These are phyloP conservation scores for Coemansia brasiliensis DNA, from an alignment of 192 early-diverging fungal species.

Conservation along the genomic window DNA sequence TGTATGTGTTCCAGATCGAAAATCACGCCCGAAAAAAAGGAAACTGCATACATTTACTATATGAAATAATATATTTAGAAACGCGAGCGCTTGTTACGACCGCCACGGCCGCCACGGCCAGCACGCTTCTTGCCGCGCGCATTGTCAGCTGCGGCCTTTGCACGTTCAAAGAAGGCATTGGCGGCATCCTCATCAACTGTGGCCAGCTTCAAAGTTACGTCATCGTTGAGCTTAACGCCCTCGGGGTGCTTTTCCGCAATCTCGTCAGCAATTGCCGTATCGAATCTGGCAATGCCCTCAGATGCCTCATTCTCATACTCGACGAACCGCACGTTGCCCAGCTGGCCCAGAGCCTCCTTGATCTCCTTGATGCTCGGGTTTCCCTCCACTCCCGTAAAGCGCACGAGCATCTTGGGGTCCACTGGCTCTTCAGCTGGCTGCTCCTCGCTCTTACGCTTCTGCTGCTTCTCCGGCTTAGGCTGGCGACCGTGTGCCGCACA, in stretches of 20 bases:
- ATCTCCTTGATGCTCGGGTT: slow-evolving; percentile 21
- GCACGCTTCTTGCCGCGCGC: neutral
- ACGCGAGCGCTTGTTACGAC: slow-evolving; percentile 3
- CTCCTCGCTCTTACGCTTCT: slow-evolving; percentile 15
- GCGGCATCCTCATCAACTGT: neutral
- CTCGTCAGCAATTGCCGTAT: slow-evolving; percentile 22
- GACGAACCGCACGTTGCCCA: slow-evolving; percentile 31
- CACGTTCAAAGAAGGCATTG: neutral
- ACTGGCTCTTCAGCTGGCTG: slow-evolving; percentile 15
- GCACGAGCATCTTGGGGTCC: slow-evolving; percentile 17
- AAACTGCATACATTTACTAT: neutral
- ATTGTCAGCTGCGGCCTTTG: neutral
- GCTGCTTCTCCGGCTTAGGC: slow-evolving; percentile 1
- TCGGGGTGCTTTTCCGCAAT: slow-evolving; percentile 29
- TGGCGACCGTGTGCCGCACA: slow-evolving; percentile 38
- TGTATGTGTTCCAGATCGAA: no score
- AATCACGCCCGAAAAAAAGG: neutral
- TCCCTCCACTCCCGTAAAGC: slow-evolving; percentile 30
- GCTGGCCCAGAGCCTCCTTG: slow-evolving; percentile 25
- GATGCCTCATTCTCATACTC: slow-evolving; percentile 20
- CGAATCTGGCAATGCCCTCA: slow-evolving; percentile 46
- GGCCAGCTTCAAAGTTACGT: neutral
- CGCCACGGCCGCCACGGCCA: neutral
- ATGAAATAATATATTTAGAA: neutral
- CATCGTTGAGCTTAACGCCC: slow-evolving; percentile 28